Base-by-base conservation (phyloP, 495 filamentous ascomycete species). In the Aspergillus steynii region DNA sequence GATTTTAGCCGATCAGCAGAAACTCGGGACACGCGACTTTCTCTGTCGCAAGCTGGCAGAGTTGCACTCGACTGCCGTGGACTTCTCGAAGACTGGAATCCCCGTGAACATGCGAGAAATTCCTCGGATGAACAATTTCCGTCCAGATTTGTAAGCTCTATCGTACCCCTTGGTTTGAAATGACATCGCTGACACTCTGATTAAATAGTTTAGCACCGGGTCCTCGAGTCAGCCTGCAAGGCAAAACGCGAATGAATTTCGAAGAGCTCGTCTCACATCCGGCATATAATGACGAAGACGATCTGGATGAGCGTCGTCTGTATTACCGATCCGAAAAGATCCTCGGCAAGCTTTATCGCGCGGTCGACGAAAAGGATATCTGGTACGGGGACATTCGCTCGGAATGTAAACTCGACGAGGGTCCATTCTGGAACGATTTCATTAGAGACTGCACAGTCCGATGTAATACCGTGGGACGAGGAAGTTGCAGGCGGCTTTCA, bases 61-160 rank as follows among this genome's bases (percentile, higher is more conserved):
- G 56, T 71, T 95, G 67, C 86, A 88, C 56, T 95, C 91, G 0
- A 87, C 79, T 0, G 91, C 89, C 0, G 92, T 96, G 1, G 91
- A 96, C 70, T 96, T 88, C 63, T 90, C 87, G 2, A 95, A 96
- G 68, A 87, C 88, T 0, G 92, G 92, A 0, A 83, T 85, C 29
- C 81, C 87, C 0, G 90, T 93, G 20, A 59, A 34, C 15, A 74
- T 82, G 51, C 55, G 31, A 1, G 61, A 75, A 37, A 64, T 82
- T 31, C 87, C 81, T 5, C 71, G 49, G 46, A 73, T 68, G 56
- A 74, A 67, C 48, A 67, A 59, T 1, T 71, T 63, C 32, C 74
- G 83, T 10, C 87, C 87, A 5, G 87, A 89, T 63, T 89, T 88
- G 64, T 70, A 55, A 55, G 64, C 53, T 25, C 26, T 1, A 32